phyloP scores from a whole-genome alignment of 2,329 filamentous ascomycete genomes.

The Diaporthe eres region DNA sequence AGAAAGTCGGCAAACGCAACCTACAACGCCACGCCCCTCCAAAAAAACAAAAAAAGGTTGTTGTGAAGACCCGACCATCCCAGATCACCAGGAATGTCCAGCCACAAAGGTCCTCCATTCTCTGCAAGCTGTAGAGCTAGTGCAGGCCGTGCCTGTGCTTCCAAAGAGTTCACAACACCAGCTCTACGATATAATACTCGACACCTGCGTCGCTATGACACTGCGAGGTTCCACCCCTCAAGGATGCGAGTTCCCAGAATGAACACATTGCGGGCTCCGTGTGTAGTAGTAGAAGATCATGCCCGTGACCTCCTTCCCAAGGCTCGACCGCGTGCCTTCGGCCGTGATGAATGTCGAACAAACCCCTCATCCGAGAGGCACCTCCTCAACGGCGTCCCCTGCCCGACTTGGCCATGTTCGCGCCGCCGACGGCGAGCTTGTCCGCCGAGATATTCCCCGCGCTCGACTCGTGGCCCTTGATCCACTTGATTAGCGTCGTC shows the following conservation, averaged over 20 bases:
- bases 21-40: constrained; percentile 36
- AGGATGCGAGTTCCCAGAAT: constrained; percentile 1
- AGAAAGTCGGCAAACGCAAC: constrained; percentile 21
- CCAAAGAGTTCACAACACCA: background rate
- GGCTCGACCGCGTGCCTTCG: background rate
- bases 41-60: background rate
- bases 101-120: background rate
- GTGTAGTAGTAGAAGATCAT: background rate
- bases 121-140: constrained; percentile 14
- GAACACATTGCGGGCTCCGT: background rate
- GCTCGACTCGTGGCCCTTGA: constrained; percentile 85
- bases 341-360: background rate
- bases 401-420: constrained; percentile 49
- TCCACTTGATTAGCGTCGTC: constrained; percentile 84
- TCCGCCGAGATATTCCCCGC: constrained; percentile 87
- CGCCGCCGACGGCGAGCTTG: constrained; percentile 78
- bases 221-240: background rate
- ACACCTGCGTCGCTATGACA: background rate
- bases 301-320: background rate
- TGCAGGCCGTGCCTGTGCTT: background rate
- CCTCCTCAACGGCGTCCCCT: constrained; percentile 36
- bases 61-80: background rate
- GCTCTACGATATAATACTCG: constrained; percentile 5
- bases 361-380: background rate
- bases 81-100: constrained; percentile 7